Evolutionary conservation across 768 basidiomycete genomes (phyloP).

Genomic region (Rhizopogon salebrosus): DNA sequence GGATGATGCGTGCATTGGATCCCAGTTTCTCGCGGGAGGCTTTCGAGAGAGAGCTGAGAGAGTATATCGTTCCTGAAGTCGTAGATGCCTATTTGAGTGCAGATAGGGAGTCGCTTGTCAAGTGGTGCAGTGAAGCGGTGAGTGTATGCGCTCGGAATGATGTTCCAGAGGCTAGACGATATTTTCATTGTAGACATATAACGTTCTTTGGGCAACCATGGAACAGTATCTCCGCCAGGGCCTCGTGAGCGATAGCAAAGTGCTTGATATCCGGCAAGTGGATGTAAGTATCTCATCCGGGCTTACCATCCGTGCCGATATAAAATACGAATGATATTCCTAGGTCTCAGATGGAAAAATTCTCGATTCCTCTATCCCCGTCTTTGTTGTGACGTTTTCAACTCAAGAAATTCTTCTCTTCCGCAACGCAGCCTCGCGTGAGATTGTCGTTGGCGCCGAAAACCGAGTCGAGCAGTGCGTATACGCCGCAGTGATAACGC

Average conservation of each 20-base stretch:
- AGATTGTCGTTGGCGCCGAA: constrained; percentile 82
- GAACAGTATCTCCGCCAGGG: constrained; percentile 90
- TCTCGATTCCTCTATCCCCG: constrained; percentile 83
- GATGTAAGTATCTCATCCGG: constrained; percentile 56
- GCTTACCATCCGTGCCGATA: neutral
- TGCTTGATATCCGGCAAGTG: constrained; percentile 95
- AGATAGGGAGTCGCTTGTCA: constrained; percentile 77
- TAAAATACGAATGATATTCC: neutral
- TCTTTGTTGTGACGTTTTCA: constrained; percentile 86
- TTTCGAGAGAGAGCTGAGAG: constrained; percentile 86
- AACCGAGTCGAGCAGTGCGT: constrained; percentile 89
- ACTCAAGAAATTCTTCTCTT: constrained; percentile 94
- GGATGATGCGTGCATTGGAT: constrained; percentile 84
- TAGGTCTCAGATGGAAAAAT: constrained; percentile 85
- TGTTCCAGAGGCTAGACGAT: neutral
- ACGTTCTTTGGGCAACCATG: constrained; percentile 98
- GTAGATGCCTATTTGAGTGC: constrained; percentile 94
- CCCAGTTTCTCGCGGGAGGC: constrained; percentile 80
- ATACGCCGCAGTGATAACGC: constrained; percentile 89
- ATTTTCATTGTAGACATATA: constrained; percentile 68
- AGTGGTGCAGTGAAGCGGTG: constrained; percentile 96
- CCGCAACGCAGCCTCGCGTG: constrained; percentile 84
- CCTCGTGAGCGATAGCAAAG: constrained; percentile 86
- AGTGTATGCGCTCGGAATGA: constrained; percentile 25
- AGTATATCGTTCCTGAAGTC: constrained; percentile 97